phyloP scores from a whole-genome alignment of 345 rosid species.

The Citrus mangshanensis region DNA sequence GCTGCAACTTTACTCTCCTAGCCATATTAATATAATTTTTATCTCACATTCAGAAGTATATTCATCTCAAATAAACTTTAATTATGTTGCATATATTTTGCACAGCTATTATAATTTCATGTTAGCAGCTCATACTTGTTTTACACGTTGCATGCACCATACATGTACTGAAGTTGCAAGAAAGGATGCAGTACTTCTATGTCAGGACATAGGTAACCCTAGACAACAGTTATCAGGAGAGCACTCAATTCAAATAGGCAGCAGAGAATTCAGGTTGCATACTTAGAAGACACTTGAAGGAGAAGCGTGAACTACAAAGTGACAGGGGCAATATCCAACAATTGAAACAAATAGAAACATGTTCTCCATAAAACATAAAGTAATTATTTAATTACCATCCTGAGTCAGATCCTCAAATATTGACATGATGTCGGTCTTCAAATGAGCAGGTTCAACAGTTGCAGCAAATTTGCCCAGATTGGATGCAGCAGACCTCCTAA shows the following conservation, averaged over 20 bases:
- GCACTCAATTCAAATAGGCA: not conserved
- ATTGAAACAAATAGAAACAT: not conserved
- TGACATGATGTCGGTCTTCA: slow-evolving; percentile 83
- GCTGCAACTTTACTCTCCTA: not conserved
- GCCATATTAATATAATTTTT: not conserved
- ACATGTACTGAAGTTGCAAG: not conserved
- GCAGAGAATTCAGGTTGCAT: not conserved
- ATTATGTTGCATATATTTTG: not conserved
- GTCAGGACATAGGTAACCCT: not conserved
- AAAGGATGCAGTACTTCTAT: not conserved
- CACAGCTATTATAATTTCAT: not conserved
- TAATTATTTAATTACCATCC: slow-evolving; percentile 58
- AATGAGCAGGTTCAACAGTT: slow-evolving; percentile 73
- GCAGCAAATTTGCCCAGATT: slow-evolving; percentile 95
- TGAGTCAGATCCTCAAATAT: slow-evolving; percentile 93
- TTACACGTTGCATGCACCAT: not conserved
- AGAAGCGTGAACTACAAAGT: not conserved
- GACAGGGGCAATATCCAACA: not conserved
- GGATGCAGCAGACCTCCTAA: slow-evolving; percentile 92
- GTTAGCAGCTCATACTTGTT: not conserved
- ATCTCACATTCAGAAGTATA: not conserved
- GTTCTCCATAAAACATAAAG: not conserved
- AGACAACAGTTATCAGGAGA: not conserved
- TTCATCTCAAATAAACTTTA: too few species aligned
- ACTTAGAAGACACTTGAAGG: not conserved